Evolutionary conservation across 2,329 filamentous ascomycete species (phyloP), one percentile per base, ranked within the genome.

Genomic region (Exserohilum rostratum): DNA sequence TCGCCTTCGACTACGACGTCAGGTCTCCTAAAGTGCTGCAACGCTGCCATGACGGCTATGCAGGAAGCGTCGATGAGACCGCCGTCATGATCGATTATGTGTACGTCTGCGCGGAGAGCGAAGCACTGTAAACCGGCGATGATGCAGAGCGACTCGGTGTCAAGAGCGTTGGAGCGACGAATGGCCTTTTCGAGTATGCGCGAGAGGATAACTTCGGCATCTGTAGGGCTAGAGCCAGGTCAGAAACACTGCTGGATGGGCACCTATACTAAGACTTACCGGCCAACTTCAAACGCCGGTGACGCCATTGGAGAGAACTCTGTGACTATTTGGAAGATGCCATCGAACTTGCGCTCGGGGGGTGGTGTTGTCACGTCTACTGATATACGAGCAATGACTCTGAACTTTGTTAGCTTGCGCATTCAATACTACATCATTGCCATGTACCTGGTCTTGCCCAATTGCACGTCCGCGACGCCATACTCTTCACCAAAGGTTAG

Each of bases 101-200:
- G 95, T 18, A 98, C 85, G 74, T 98, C 93, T 17, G 91, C 93
- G 53, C 93, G 87, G 59, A 99, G 83, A 57, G 89, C 89, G 87
- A 95, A 99, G 79, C 90, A 95, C 76, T 96, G 96, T 56, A 90
- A 83, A 6, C 91, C 93, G 10, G 95, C 92, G 25, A 97, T 83
- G 18, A 99, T 90, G 76, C 95, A 99, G 39, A 99, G 84, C 3
- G 93, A 96, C 77, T 99, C 95, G 30, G 93, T 96, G 75, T 98
- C 93, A 35, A 99, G 85, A 6, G 95, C 93, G 65, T 90, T 90
- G 1, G 93, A 96, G 56, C 95, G 88, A 37, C 95, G 92, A 57
- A 98, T 87, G 7, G 95, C 93, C 78, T 96, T 96, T 76, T 99
- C 95, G 17, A 99, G 87, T 37, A 95, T 85, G 30, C 93, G 88